Evolutionary conservation across 2,329 filamentous ascomycete species (phyloP), one percentile per base, ranked within the genome.

Genomic region (Aurifilum marmelostoma): DNA sequence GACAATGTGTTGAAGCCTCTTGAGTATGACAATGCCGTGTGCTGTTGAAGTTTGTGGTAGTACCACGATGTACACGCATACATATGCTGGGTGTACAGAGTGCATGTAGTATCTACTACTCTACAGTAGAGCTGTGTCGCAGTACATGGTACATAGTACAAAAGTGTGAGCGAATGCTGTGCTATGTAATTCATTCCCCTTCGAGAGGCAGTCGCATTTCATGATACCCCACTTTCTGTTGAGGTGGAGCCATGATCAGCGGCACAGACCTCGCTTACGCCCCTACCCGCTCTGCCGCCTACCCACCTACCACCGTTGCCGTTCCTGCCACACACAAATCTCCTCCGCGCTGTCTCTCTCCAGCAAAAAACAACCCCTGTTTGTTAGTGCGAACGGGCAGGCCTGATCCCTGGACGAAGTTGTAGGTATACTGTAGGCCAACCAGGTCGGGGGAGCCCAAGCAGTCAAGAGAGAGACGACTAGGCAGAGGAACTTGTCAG

Each of bases 261-360:
- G 64, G 29, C 52, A 63, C 47, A 27, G 43, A 34, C 2, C 64
- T 69, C 67, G 67, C 67, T 67, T 69, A 62, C 50, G 67, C 67
- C 37, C 24, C 64, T 63, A 63, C 54, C 64, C 67, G 67, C 61
- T 43, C 54, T 43, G 8, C 41, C 18, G 24, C 50, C 47, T 16
- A 21, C 29, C 52, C 52, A 29, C 24, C 52, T 56, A 27, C 52
- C 52, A 56, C 52, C 50, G n/a, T 27, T 27, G 50, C n/a, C 50
- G 50, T 52, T n/a, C n/a, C 1, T 27, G 50, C 50, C 50, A 54
- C 24, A 16, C n/a, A 34, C 34, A 34, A 34, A 39, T 11, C 43
- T 47, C 21, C 34, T 43, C 3, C n/a, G n/a, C n/a, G 16, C 41
- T 21, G 11, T 8, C 7, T n/a, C 34, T 14, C n/a, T 12, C 34